Evolutionary conservation across 2,329 filamentous ascomycete genomes (phyloP), one percentile per base, ranked within the genome.

Genomic region (Curvularia verruculosa): DNA sequence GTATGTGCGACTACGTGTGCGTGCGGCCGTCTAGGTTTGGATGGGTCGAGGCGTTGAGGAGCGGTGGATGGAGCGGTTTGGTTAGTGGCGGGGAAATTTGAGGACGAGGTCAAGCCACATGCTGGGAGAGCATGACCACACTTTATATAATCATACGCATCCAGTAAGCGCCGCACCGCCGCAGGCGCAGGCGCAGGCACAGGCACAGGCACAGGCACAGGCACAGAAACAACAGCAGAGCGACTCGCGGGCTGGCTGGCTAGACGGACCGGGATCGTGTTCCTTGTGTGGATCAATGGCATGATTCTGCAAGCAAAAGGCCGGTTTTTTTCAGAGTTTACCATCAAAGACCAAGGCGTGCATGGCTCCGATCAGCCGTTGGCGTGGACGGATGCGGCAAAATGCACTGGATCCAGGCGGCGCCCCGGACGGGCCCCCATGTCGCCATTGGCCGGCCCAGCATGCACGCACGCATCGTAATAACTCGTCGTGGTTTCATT

Each of bases 401-500:
- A 71, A 66, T 49, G 40, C 67, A 37, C 65, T 58, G 57, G 68
- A 70, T 66, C n/a, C 59, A 60, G 60, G 26, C 60, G 51, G 61
- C 56, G 54, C 50, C 60, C 50, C 67, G 44, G 47, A 52, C 54
- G 49, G 45, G 50, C 49, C 54, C 56, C 57, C 49, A 18, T 40
- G 50, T 46, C 40, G 60, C 64, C 61, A 69, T 70, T 72, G 70
- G 69, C 56, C 26, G 60, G 34, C 56, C 43, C 54, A 57, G 54
- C 59, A 49, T 48, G 34, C 49, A 48, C 39, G 49, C 49, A 48
- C n/a, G 36, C 34, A 39, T 19, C n/a, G 41, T 73, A 62, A 75
- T 75, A 63, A 75, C 75, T 75, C 67, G 73, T 54, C 47, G 29
- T 29, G 28, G 51, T 40, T 56, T 58, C 50, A 51, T 51, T 56